Base-by-base conservation (phyloP, 148 eudicot genomes). In the Chenopodium formosanum region DNA sequence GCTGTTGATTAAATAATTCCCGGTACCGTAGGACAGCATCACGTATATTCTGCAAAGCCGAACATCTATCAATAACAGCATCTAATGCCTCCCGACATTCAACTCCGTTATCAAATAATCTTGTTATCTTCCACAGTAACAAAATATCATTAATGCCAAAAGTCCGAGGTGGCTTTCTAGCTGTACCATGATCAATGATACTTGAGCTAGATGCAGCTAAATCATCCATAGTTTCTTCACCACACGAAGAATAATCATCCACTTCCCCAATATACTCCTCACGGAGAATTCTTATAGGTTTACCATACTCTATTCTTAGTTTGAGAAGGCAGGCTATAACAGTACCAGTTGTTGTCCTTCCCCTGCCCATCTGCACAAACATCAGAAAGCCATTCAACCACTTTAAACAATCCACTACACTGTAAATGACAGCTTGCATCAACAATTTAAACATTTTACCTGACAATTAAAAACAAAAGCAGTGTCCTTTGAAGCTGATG, bases 401-500 rank as follows among this genome's bases (percentile, higher is more conserved):
- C 75, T 4, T 58, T 73, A 4, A 74, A n/a, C 27, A 62, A 67
- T 29, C 75, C 20, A 71, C 50, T n/a, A 34, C 74, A 58, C 50
- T 17, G 5, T 19, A 29, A 56, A 37, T 31, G 47, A 71, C n/a
- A 63, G 68, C 67, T 53, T 77, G 25, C 60, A 70, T 23, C 56
- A 68, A 68, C 63, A 44, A 69, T 22, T 48, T 29, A 78, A 80
- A 80, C 53, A 1, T 71, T 74, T 85, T 87, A 94, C 98, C 95
- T 94, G 98, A 80, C 98, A 95, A 86, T 95, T 95, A 83, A 95
- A 95, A 77, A 95, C 97, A 88, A 95, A 91, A 84, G 96, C 98
- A n/a, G 98, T 89, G 80, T 95, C 93, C 84, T 86, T 88, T 83
- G 90, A 81, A 78, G 97, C 93, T 13, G 91, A 93, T 64, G 92